phyloP scores from a whole-genome alignment of 176 grass and related monocot species.

The Oryza meridionalis region DNA sequence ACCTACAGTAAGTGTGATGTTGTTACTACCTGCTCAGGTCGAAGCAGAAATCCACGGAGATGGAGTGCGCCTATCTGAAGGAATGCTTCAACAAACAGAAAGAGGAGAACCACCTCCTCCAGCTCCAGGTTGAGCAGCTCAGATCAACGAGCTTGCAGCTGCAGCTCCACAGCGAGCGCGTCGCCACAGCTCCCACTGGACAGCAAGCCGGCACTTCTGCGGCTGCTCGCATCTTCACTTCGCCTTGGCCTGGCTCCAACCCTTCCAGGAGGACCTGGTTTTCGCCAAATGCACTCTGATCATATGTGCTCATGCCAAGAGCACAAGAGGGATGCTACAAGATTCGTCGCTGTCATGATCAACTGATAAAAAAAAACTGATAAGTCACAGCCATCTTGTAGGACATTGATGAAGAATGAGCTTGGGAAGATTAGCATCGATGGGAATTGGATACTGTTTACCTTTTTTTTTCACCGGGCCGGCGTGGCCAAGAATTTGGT shows the following conservation, averaged over 20 bases:
- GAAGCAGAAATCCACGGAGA: constrained; percentile 61
- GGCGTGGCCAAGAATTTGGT: not conserved
- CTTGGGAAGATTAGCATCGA: not conserved
- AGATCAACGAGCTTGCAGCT: not conserved
- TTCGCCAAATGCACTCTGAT: not conserved
- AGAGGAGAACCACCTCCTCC: not conserved
- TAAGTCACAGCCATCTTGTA: not conserved
- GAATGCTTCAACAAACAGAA: not conserved
- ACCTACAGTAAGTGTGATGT: not conserved
- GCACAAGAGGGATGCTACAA: not conserved
- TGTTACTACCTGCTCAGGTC: constrained; percentile 41
- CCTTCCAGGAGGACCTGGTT: not conserved
- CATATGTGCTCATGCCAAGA: not conserved
- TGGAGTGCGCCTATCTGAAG: constrained; percentile 69
- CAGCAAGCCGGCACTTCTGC: not conserved
- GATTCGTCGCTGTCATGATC: no score
- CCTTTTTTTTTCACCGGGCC: not conserved
- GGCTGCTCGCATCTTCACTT: not conserved
- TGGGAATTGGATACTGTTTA: not conserved
- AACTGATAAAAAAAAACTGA: not conserved
- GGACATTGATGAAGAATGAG: not conserved
- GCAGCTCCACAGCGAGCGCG: not conserved
- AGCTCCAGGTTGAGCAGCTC: not conserved
- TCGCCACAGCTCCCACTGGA: not conserved
- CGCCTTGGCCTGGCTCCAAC: no score